Conservation (phyloP, 2,329 filamentous ascomycete genomes). For the Sporothrix schenckii region DNA sequence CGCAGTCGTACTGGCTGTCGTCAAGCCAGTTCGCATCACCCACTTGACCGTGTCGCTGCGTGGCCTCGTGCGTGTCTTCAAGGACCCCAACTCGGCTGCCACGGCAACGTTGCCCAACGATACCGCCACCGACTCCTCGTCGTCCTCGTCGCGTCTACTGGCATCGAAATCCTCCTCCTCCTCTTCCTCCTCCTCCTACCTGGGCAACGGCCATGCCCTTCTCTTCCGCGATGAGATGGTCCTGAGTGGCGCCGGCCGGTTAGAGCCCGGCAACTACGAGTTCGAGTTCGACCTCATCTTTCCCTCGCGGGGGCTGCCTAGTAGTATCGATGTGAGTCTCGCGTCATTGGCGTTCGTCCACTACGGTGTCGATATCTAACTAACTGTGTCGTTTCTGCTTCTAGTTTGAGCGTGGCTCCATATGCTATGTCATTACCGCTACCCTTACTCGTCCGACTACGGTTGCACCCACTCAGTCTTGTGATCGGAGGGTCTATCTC, state of each 20-base stretch:
- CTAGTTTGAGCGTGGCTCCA: slow-evolving; percentile 92
- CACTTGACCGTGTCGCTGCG: slow-evolving; percentile 78
- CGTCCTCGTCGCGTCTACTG: slow-evolving; percentile 45
- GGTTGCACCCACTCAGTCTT: slow-evolving; percentile 77
- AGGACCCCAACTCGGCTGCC: slow-evolving; percentile 62
- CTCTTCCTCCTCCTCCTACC: slow-evolving; percentile 50
- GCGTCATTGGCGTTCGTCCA: neutral
- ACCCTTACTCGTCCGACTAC: slow-evolving; percentile 87
- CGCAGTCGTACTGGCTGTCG: slow-evolving; percentile 69
- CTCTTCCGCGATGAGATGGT: slow-evolving; percentile 82
- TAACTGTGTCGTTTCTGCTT: slow-evolving; percentile 21
- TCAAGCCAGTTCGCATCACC: slow-evolving; percentile 75
- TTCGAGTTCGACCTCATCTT: slow-evolving; percentile 60
- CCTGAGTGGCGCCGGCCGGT: slow-evolving; percentile 74
- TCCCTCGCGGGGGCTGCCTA: slow-evolving; percentile 60
- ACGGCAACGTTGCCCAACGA: slow-evolving; percentile 35
- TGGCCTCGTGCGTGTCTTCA: slow-evolving; percentile 78
- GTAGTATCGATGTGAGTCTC: slow-evolving; percentile 88
- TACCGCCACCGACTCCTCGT: slow-evolving; percentile 36
- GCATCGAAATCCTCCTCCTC: slow-evolving; percentile 16
- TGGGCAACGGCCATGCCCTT: slow-evolving; percentile 76
- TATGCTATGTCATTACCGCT: slow-evolving; percentile 87
- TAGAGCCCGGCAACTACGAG: slow-evolving; percentile 74
- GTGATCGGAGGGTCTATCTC: slow-evolving; percentile 78
- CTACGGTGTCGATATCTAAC: slow-evolving; percentile 38